Conservation (phyloP, 108 stramenopile genomes). For the Pseudonitzschia multiseries region DNA sequence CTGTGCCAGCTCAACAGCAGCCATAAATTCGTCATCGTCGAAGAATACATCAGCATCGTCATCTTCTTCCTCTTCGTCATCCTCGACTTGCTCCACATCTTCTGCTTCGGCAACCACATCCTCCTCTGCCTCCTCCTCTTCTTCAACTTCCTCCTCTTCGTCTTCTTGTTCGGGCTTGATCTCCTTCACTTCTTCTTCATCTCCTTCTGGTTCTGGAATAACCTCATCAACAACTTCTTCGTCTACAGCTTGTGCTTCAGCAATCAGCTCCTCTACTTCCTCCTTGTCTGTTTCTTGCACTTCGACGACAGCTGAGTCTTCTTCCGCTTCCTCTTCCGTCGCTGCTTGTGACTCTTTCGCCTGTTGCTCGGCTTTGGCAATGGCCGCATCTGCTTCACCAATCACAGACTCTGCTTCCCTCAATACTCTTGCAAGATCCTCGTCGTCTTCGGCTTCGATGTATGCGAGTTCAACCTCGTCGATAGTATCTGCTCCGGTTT, state of each 20-base stretch:
- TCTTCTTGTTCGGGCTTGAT: background rate
- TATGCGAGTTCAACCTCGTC: slow-evolving; percentile 18
- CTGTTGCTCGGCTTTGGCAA: slow-evolving; percentile 29
- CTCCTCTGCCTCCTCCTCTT: slow-evolving; percentile 4
- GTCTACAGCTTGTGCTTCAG: slow-evolving; percentile 2
- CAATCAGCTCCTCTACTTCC: slow-evolving; percentile 15
- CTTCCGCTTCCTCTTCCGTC: background rate
- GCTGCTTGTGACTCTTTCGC: slow-evolving; percentile 5
- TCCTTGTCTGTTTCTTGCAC: slow-evolving; percentile 12
- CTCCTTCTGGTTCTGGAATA: background rate
- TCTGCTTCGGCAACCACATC: slow-evolving; percentile 9
- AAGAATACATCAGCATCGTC: slow-evolving; percentile 24
- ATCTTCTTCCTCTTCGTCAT: slow-evolving; percentile 17
- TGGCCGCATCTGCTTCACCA: slow-evolving; percentile 30
- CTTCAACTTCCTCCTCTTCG: slow-evolving; percentile 13
- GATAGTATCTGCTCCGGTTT: background rate
- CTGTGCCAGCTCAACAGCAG: slow-evolving; percentile 40
- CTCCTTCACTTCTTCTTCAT: slow-evolving; percentile 13
- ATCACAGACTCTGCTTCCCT: slow-evolving; percentile 24
- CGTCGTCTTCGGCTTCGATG: slow-evolving; percentile 17
- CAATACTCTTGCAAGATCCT: slow-evolving; percentile 20
- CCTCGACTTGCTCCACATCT: slow-evolving; percentile 13
- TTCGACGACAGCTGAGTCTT: slow-evolving; percentile 11
- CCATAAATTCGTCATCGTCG: slow-evolving; percentile 44
- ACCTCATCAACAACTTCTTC: background rate